phyloP scores from a whole-genome alignment of 176 grass and related monocot species.

The Oryza longistaminata region DNA sequence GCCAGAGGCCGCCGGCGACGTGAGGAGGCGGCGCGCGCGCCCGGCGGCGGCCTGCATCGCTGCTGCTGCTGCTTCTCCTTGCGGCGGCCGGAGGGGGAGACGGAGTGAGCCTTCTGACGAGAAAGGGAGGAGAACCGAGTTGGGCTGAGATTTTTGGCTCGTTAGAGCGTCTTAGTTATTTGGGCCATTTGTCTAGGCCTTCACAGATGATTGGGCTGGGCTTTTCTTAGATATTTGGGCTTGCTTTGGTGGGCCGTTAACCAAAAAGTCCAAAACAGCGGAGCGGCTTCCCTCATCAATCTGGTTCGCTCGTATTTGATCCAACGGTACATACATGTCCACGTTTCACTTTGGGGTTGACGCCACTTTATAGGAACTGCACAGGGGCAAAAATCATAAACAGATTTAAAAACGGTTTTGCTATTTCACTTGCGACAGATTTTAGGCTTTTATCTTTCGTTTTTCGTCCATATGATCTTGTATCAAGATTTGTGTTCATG shows the following conservation, averaged over 20 bases:
- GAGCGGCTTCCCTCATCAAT: neutral
- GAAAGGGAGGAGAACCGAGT: neutral
- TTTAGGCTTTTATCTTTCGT: too few species aligned
- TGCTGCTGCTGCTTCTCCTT: neutral
- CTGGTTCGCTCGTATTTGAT: neutral
- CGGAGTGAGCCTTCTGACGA: neutral
- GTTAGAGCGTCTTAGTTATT: neutral
- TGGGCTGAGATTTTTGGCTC: conserved; percentile 15
- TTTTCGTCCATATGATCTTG: too few species aligned
- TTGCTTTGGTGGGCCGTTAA: neutral
- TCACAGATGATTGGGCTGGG: too few species aligned
- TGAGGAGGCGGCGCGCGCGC: conserved; percentile 48
- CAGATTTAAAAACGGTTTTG: too few species aligned
- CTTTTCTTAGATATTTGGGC: too few species aligned
- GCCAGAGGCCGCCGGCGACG: conserved; percentile 13
- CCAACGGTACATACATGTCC: neutral
- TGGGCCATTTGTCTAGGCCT: neutral
- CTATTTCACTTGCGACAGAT: too few species aligned
- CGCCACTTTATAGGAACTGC: neutral
- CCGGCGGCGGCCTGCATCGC: conserved; percentile 51
- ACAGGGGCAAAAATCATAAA: neutral
- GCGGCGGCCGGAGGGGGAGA: conserved; percentile 36
- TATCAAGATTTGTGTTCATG: too few species aligned
- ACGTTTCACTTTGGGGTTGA: neutral
- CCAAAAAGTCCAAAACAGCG: neutral